Conservation (phyloP, 371 early-diverging fungal species). For the Syncephalastrum sp. region DNA sequence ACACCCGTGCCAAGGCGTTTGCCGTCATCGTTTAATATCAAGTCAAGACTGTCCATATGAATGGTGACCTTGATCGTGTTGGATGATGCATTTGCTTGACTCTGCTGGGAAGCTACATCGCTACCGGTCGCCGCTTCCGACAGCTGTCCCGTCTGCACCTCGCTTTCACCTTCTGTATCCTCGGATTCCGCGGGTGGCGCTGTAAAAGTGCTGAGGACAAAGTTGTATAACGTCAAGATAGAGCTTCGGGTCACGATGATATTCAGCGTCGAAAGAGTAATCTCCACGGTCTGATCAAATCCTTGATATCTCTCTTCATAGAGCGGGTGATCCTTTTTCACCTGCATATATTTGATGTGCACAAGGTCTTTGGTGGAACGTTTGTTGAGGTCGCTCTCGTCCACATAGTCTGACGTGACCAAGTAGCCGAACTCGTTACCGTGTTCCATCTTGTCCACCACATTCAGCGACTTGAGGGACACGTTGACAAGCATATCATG, state of each 20-base stretch:
- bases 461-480: slow-evolving; percentile 57
- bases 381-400: slow-evolving; percentile 2
- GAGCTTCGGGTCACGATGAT: slow-evolving; percentile 71
- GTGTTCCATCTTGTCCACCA: slow-evolving; percentile 58
- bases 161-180: not conserved
- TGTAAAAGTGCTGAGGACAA: slow-evolving; percentile 73
- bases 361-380: slow-evolving; percentile 43
- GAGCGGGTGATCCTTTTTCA: slow-evolving; percentile 58
- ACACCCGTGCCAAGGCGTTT: slow-evolving; percentile 60
- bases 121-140: no score
- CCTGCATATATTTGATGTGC: slow-evolving; percentile 58
- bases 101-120: not conserved
- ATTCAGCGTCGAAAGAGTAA: slow-evolving; percentile 69
- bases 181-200: slow-evolving; percentile 15
- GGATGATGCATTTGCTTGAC: slow-evolving; percentile 2
- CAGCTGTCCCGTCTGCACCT: not conserved
- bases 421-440: slow-evolving; percentile 60
- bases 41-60: slow-evolving; percentile 62
- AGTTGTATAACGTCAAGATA: slow-evolving; percentile 73
- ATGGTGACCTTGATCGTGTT: slow-evolving; percentile 62
- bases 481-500: slow-evolving; percentile 61
- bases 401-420: slow-evolving; percentile 54
- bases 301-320: slow-evolving; percentile 56
- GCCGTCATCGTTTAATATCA: slow-evolving; percentile 66
- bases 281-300: slow-evolving; percentile 68